Evolutionary conservation across 768 basidiomycete genomes (phyloP).

Genomic region (Hygrocybe coccinea): DNA sequence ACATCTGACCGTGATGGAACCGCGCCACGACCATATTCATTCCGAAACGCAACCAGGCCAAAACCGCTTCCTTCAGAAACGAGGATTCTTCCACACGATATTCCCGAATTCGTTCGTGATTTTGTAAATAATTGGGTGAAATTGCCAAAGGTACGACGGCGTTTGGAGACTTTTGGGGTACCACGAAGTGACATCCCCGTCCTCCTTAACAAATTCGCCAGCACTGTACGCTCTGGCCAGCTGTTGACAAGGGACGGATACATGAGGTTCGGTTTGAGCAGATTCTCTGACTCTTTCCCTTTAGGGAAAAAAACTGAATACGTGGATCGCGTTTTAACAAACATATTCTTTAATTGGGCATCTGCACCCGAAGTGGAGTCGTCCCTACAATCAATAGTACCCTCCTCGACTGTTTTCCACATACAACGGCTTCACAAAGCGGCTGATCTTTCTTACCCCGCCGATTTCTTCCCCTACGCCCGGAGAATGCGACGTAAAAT

Average conservation of each 20-base stretch:
- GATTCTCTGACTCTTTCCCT: slow-evolving; percentile 37
- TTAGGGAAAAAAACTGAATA: slow-evolving; percentile 22
- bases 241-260: slow-evolving; percentile 26
- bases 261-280: slow-evolving; percentile 36
- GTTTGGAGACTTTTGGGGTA: slow-evolving; percentile 49
- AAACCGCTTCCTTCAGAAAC: neutral
- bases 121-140: slow-evolving; percentile 39
- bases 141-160: slow-evolving; percentile 27
- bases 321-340: slow-evolving; percentile 49
- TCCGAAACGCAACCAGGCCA: neutral
- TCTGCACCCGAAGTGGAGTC: slow-evolving; percentile 28
- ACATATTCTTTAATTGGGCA: slow-evolving; percentile 56
- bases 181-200: slow-evolving; percentile 32
- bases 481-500: slow-evolving; percentile 66
- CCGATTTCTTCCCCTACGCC: slow-evolving; percentile 46
- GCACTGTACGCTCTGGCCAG: slow-evolving; percentile 34
- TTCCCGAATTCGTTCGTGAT: slow-evolving; percentile 31
- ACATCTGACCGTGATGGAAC: neutral
- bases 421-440: slow-evolving; percentile 37
- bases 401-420: slow-evolving; percentile 30
- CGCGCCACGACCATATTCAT: neutral
- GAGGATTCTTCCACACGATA: slow-evolving; percentile 11
- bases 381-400: slow-evolving; percentile 24
- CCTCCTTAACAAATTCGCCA: slow-evolving; percentile 42
- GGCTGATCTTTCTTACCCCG: slow-evolving; percentile 42